phyloP scores from a whole-genome alignment of 108 stramenopile genomes.

The Cyclotella sp. region DNA sequence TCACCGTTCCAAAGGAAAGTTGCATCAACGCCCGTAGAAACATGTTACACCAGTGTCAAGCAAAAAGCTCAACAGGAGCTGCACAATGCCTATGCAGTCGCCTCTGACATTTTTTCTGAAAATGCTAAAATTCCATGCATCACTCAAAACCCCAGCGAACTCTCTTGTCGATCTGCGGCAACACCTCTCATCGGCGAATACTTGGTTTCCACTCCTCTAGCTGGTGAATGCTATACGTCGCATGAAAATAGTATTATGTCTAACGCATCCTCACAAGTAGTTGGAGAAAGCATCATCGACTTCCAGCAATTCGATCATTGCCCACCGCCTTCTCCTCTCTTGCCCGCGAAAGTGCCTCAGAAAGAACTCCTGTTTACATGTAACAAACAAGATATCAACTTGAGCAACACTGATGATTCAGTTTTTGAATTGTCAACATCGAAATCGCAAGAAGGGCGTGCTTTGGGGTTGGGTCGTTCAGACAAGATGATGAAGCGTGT shows the following conservation, averaged over 20 bases:
- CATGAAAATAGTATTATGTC: not conserved
- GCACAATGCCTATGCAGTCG: no score
- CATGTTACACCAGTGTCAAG: not conserved
- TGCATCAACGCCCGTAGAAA: not conserved
- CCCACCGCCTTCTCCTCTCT: not conserved
- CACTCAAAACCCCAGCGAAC: not conserved
- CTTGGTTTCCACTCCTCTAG: not conserved
- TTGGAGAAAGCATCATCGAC: not conserved
- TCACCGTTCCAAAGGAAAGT: conserved; percentile 1
- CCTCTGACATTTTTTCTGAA: not conserved
- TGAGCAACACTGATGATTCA: not conserved
- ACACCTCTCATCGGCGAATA: conserved; percentile 7
- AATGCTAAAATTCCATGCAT: not conserved
- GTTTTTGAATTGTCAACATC: not conserved
- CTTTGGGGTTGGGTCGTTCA: not conserved
- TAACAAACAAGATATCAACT: not conserved
- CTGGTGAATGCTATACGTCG: not conserved
- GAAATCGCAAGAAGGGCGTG: not conserved
- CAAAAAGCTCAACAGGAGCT: not conserved
- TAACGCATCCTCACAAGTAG: not conserved
- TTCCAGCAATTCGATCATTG: not conserved
- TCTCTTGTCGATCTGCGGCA: not conserved
- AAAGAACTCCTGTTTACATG: not conserved
- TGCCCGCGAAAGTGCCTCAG: not conserved
- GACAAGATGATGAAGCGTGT: not conserved